phyloP scores from a whole-genome alignment of 1,284 basidiomycete genomes.

The Tranzscheliella williamsii region DNA sequence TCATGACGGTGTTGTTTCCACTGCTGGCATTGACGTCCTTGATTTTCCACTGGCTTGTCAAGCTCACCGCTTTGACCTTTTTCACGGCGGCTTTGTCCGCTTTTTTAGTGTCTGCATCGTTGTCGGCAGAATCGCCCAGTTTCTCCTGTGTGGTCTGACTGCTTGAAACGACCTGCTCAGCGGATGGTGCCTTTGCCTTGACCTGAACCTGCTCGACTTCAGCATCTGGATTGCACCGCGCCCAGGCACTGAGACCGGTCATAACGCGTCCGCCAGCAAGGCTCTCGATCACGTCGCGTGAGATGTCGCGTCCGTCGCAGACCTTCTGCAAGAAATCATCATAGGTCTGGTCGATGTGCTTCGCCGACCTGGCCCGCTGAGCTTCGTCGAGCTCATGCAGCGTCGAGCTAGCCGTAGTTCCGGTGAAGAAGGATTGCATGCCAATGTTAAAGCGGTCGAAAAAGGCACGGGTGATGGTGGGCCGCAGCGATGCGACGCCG shows the following conservation, averaged over 20 bases:
- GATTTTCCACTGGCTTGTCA: constrained; percentile 42
- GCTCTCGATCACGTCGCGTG: constrained; percentile 58
- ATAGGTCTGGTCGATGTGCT: constrained; percentile 62
- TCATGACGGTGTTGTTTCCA: constrained; percentile 42
- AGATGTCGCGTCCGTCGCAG: constrained; percentile 60
- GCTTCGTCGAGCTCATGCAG: constrained; percentile 57
- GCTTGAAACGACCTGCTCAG: constrained; percentile 8
- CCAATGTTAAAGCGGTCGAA: constrained; percentile 62
- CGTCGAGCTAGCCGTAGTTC: constrained; percentile 57
- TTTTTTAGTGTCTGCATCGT: constrained; percentile 1
- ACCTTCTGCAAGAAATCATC: constrained; percentile 58
- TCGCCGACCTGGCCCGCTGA: constrained; percentile 54
- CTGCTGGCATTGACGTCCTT: constrained; percentile 30
- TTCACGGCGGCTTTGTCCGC: constrained; percentile 31
- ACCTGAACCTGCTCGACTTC: constrained; percentile 19
- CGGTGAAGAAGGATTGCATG: constrained; percentile 62
- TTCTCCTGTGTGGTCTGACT: constrained; percentile 1
- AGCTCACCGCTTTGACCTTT: constrained; percentile 31
- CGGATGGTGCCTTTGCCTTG: constrained; percentile 8
- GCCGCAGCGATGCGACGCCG: constrained; percentile 62
- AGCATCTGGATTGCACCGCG: constrained; percentile 43
- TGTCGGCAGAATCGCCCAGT: not conserved
- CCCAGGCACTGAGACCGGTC: constrained; percentile 62
- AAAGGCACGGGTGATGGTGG: constrained; percentile 61
- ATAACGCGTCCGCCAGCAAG: constrained; percentile 63